Conservation (phyloP, 371 early-diverging fungal species). For the Mortierella sp. region DNA sequence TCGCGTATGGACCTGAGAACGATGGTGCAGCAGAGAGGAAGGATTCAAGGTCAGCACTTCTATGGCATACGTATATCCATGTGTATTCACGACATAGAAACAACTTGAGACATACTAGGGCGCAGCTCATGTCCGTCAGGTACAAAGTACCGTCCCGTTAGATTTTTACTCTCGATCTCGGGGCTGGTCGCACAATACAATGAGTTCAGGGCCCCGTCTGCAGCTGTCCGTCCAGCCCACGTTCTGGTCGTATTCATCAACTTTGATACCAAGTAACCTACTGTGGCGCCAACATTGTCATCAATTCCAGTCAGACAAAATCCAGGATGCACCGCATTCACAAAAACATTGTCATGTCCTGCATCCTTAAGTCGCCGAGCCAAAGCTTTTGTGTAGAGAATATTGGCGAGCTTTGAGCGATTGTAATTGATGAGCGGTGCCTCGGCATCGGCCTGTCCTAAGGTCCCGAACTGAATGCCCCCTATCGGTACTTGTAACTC, state of each 20-base stretch:
- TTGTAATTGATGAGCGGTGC: conserved; percentile 60
- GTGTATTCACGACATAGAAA: not conserved
- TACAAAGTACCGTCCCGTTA: conserved; percentile 45
- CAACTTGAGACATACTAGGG: conserved; percentile 19
- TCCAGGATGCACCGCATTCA: conserved; percentile 59
- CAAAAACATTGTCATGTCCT: conserved; percentile 60
- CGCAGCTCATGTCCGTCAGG: conserved; percentile 49
- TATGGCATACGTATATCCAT: not conserved
- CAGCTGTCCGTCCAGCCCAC: conserved; percentile 18
- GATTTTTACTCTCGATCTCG: conserved; percentile 57
- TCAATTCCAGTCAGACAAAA: conserved; percentile 54
- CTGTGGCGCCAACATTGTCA: not conserved
- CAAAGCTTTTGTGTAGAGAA: conserved; percentile 69
- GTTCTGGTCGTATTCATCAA: conserved; percentile 19
- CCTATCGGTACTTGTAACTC: conserved; percentile 30
- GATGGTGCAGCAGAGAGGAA: not conserved
- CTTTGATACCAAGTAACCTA: conserved; percentile 15
- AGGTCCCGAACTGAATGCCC: conserved; percentile 58
- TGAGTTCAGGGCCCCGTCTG: conserved; percentile 70
- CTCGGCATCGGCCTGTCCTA: conserved; percentile 51
- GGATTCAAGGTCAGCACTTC: not conserved
- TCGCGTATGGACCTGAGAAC: conserved; percentile 42
- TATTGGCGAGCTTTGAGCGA: conserved; percentile 75
- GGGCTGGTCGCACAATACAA: conserved; percentile 75
- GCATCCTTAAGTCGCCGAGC: conserved; percentile 55